Conservation (phyloP, 805 yeast species). For the Dipodascus albidus region DNA sequence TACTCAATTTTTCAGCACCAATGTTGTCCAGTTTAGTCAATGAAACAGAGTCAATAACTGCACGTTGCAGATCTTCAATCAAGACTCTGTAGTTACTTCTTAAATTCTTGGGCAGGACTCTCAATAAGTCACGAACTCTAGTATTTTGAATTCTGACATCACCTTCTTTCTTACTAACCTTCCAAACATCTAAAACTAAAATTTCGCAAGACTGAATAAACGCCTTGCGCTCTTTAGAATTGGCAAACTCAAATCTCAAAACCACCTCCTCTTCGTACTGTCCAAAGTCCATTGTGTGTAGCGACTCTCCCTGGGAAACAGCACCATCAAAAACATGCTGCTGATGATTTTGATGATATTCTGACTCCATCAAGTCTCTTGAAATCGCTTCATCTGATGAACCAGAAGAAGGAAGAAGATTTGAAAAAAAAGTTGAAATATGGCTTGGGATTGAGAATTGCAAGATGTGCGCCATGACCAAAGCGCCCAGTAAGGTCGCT, state of each 20-base stretch:
- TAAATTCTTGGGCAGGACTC: slow-evolving; percentile 15
- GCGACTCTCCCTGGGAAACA: neutral
- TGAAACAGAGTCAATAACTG: slow-evolving; percentile 18
- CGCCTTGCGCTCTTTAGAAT: slow-evolving; percentile 11
- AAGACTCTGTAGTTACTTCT: slow-evolving; percentile 11
- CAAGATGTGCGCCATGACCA: slow-evolving; percentile 1
- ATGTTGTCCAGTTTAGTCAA: slow-evolving; percentile 4
- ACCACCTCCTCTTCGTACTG: slow-evolving; percentile 36
- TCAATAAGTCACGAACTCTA: slow-evolving; percentile 14
- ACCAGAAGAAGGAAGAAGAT: neutral
- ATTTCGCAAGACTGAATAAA: slow-evolving; percentile 16
- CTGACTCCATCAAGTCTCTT: neutral
- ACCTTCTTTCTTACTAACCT: slow-evolving; percentile 10
- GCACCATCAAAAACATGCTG: slow-evolving; percentile 1
- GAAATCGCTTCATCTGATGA: no score
- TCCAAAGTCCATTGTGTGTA: slow-evolving; percentile 23
- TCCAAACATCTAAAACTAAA: slow-evolving; percentile 20
- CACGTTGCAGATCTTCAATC: slow-evolving; percentile 19
- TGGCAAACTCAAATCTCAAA: slow-evolving; percentile 28
- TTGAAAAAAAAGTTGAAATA: neutral
- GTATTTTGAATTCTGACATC: slow-evolving; percentile 16
- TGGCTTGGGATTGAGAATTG: neutral
- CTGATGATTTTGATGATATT: neutral
- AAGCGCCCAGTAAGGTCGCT: slow-evolving; percentile 1
- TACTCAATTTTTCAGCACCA: slow-evolving; percentile 3